Conservation (phyloP, 495 filamentous ascomycete genomes). For the Xanthoparmelia taractica region DNA sequence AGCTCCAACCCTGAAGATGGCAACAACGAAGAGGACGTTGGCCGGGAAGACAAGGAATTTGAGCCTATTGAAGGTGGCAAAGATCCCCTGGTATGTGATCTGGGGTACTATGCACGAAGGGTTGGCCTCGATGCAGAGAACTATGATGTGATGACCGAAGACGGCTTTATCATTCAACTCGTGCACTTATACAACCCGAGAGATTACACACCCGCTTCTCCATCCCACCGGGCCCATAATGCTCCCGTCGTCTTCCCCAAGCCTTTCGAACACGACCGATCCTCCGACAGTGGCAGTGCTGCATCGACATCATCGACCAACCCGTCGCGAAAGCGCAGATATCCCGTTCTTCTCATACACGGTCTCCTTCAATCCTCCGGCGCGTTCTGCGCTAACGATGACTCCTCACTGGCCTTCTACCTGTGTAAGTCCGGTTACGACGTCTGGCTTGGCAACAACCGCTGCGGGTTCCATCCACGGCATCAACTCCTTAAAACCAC, state of each 20-base stretch:
- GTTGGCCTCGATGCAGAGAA: slow-evolving; percentile 83
- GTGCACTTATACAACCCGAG: slow-evolving; percentile 87
- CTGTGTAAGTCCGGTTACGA: slow-evolving; percentile 91
- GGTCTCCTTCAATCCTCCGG: slow-evolving; percentile 82
- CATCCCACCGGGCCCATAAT: slow-evolving; percentile 23
- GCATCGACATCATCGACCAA: not conserved
- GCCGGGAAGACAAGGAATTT: slow-evolving; percentile 45
- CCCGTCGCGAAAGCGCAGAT: slow-evolving; percentile 49
- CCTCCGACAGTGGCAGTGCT: not conserved
- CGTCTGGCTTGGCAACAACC: slow-evolving; percentile 93
- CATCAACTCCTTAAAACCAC: slow-evolving; percentile 61
- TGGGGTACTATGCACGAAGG: slow-evolving; percentile 77
- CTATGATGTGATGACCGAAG: slow-evolving; percentile 84
- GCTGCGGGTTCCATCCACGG: slow-evolving; percentile 74
- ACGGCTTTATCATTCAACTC: slow-evolving; percentile 82
- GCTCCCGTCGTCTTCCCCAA: slow-evolving; percentile 34
- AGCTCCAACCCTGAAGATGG: slow-evolving; percentile 22
- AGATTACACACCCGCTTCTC: slow-evolving; percentile 47
- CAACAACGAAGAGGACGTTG: slow-evolving; percentile 31
- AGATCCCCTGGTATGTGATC: slow-evolving; percentile 70
- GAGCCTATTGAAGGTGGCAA: slow-evolving; percentile 68
- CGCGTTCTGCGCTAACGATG: slow-evolving; percentile 85
- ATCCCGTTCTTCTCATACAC: slow-evolving; percentile 83
- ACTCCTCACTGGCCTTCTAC: slow-evolving; percentile 83
- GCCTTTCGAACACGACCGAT: not conserved